Base-by-base conservation (phyloP, 1,139 yeast species). In the Kurtzmaniella quercitrusa region DNA sequence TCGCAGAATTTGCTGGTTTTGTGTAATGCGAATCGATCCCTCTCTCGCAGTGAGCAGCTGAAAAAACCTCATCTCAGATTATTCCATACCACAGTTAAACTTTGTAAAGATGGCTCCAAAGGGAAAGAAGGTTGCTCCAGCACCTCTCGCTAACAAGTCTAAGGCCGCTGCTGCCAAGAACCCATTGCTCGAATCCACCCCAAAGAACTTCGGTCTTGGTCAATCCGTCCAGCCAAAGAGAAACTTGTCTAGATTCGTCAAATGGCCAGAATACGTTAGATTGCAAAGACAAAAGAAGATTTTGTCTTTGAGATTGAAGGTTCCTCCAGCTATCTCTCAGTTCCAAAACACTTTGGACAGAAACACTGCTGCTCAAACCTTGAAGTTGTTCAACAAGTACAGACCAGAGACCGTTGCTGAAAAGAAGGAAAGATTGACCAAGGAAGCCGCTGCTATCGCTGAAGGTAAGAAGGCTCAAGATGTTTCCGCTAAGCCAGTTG, bases 221-320 rank as follows among this genome's bases (percentile, higher is more conserved):
- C 97, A 89, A 79, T 76, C 82, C 57, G 66, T 90, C 59, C 97
- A 91, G 75, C 96, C 96, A 77, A 88, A 85, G 81, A 85, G 94
- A 78, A 86, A 91, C 87, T 82, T 91, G 66, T 77, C 94, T 55
- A 88, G 97, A 76, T 90, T 86, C 71, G 97, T 91, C 67, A 91
- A 86, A 77, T 91, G 98, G 97, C 98, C 98, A 70, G 94, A 85
- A 75, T 90, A 90, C 73, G 95, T 91, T 60, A 89, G 95, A 79
- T 79, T 68, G 54, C 48, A 45, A 38, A 45, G 98, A 82, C 98
- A 93, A 80, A 91, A 84, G 87, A 91, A 91, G 81, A 86, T 91
- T 66, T 81, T 91, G 71, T 79, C 85, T 62, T 72, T 90, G 73
- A 90, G 98, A 84, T 83, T 91, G 69, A 91, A 91, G 85, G 98